Conservation (phyloP, 352 stramenopile genomes). For the Globisporangium mamillatum region DNA sequence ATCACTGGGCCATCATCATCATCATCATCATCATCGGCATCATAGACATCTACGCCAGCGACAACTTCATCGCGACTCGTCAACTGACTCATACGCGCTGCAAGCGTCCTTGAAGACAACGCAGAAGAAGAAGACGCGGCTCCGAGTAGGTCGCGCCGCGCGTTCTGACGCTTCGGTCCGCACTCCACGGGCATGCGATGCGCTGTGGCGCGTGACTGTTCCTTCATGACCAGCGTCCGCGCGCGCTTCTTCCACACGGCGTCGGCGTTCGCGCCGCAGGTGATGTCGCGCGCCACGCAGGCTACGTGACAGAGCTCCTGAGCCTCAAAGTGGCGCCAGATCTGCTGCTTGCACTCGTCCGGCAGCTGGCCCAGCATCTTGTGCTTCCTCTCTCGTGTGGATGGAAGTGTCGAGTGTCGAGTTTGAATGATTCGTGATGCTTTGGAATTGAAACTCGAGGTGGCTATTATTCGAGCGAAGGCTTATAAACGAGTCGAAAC, state of each 20-base stretch:
- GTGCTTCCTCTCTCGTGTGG: not conserved
- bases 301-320: constrained; percentile 49
- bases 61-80: not conserved
- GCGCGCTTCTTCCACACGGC: constrained; percentile 40
- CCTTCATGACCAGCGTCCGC: constrained; percentile 24
- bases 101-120: not conserved
- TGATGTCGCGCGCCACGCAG: constrained; percentile 28
- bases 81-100: not conserved
- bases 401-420: not conserved
- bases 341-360: constrained; percentile 60
- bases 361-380: constrained; percentile 44
- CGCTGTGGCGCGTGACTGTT: constrained; percentile 17
- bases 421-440: not conserved
- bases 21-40: too few species aligned
- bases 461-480: too few species aligned
- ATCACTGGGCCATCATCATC: constrained; percentile 1
- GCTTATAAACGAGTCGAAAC: too few species aligned
- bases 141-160: constrained; percentile 27
- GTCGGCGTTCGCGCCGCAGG: constrained; percentile 34
- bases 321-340: constrained; percentile 53
- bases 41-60: not conserved
- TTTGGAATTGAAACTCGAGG: not conserved
- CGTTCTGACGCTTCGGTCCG: constrained; percentile 31
- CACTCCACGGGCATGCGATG: constrained; percentile 16
- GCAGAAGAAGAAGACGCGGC: not conserved